Evolutionary conservation across 73 alveolate genomes (phyloP).

Genomic region (Blepharisma japonicum): DNA sequence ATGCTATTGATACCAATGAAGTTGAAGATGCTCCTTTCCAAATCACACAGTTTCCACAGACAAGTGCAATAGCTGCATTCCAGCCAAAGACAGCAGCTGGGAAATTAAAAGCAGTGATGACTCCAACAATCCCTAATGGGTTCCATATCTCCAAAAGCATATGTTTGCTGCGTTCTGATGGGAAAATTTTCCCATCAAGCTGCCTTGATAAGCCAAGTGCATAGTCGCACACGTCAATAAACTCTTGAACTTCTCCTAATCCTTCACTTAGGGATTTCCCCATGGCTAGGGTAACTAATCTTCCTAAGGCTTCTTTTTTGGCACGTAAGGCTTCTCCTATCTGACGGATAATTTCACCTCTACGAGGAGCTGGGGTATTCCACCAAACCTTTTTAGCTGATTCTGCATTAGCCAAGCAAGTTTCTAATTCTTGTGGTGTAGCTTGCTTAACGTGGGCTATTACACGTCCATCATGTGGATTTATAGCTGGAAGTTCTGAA

Average conservation of each 20-base stretch:
- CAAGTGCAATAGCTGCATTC: conserved; percentile 79
- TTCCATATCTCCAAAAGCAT: conserved; percentile 87
- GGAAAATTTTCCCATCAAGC: conserved; percentile 77
- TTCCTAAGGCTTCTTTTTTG: conserved; percentile 78
- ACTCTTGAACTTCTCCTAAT: conserved; percentile 86
- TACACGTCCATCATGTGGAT: conserved; percentile 42
- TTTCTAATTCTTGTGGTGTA: conserved; percentile 45
- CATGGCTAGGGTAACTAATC: conserved; percentile 75
- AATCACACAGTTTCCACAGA: conserved; percentile 79
- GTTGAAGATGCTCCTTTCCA: conserved; percentile 89
- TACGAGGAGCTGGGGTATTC: conserved; percentile 80
- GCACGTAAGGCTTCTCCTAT: conserved; percentile 86
- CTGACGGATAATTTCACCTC: conserved; percentile 91
- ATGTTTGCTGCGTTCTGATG: conserved; percentile 88
- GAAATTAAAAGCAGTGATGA: conserved; percentile 92
- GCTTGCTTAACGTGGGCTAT: conserved; percentile 45
- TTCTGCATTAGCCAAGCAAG: conserved; percentile 33
- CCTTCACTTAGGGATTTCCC: conserved; percentile 91
- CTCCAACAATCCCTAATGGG: conserved; percentile 87
- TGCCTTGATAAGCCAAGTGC: conserved; percentile 86
- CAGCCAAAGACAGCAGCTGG: conserved; percentile 77
- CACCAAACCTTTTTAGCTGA: conserved; percentile 50
- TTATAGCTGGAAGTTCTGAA: conserved; percentile 31
- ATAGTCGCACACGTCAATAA: conserved; percentile 86
- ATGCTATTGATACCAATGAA: conserved; percentile 68